These are phyloP conservation scores for Penicillium taxi DNA, from an alignment of 495 filamentous ascomycete genomes.

Conservation along the genomic window DNA sequence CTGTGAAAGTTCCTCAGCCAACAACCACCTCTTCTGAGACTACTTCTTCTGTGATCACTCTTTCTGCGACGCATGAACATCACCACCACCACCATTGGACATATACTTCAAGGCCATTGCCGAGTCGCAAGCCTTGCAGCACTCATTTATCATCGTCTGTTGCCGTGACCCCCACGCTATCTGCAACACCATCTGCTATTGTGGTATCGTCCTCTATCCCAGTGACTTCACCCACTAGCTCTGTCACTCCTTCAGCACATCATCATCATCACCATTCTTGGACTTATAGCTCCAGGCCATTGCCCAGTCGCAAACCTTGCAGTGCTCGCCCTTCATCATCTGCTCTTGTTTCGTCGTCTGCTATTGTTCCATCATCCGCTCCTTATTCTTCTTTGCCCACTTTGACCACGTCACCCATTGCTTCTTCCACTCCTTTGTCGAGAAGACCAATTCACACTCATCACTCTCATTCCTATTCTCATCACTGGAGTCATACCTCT, in stretches of 20 bases:
- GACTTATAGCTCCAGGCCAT: neutral
- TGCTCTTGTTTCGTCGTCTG: neutral
- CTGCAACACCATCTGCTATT: neutral
- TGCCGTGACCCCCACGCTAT: neutral
- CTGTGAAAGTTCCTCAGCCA: too few species aligned
- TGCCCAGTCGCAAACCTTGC: conserved; percentile 3
- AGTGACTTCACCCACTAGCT: neutral
- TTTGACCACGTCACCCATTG: neutral
- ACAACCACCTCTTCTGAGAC: neutral
- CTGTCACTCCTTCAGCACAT: neutral
- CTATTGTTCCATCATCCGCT: conserved; percentile 1
- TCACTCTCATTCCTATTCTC: too few species aligned
- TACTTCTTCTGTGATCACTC: too few species aligned
- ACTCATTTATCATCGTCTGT: neutral
- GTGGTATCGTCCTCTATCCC: conserved; percentile 3
- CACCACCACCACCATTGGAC: conserved; percentile 2
- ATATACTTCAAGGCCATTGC: neutral
- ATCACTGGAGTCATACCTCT: conserved; percentile 1
- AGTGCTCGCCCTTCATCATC: neutral
- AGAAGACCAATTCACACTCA: too few species aligned
- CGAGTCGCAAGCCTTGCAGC: conserved; percentile 2
- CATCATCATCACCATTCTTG: conserved; percentile 2
- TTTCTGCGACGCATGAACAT: too few species aligned
- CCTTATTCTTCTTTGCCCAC: too few species aligned
- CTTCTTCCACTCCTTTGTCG: neutral